A percentile compares a stretch with the other conserved stretches of the same genome.
Evolutionary conservation across 257 asterid species (phyloP).

Genomic region (Solanum dulcamara): DNA sequence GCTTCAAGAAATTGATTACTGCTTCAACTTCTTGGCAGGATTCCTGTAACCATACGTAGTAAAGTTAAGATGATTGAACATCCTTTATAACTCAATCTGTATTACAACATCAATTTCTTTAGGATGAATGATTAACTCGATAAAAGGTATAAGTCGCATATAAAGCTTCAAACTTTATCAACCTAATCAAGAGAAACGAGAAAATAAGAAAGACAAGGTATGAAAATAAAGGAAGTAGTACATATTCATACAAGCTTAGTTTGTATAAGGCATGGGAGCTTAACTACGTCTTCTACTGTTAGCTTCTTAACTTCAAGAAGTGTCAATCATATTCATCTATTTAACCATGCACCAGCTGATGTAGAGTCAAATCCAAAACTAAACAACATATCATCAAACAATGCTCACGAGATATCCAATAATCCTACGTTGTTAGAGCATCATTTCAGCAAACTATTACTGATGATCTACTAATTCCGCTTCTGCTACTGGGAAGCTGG

Average conservation of each 20-base stretch:
- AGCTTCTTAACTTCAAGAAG: not conserved
- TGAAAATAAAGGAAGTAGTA: not conserved
- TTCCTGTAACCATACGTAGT: conserved; percentile 33
- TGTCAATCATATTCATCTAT: not conserved
- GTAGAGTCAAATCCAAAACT: not conserved
- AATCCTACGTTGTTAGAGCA: not conserved
- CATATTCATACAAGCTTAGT: not conserved
- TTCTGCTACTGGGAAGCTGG: not conserved
- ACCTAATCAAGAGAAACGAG: not conserved
- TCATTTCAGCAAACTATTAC: not conserved
- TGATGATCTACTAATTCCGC: not conserved
- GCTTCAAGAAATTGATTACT: conserved; percentile 70
- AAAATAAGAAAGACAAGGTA: not conserved
- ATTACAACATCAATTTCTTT: not conserved
- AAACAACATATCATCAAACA: not conserved
- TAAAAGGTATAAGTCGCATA: not conserved
- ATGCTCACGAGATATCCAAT: not conserved
- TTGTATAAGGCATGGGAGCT: not conserved
- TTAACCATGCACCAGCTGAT: not conserved
- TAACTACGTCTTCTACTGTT: not conserved
- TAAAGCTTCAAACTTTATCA: not conserved
- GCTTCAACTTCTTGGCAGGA: conserved; percentile 86
- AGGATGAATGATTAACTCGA: not conserved
- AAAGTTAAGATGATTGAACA: not conserved
- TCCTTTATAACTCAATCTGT: not conserved